A percentile compares a stretch with the other conserved stretches of the same genome.
phyloP scores from a whole-genome alignment of 148 eudicot genomes.

The Rhododendron ovatum region DNA sequence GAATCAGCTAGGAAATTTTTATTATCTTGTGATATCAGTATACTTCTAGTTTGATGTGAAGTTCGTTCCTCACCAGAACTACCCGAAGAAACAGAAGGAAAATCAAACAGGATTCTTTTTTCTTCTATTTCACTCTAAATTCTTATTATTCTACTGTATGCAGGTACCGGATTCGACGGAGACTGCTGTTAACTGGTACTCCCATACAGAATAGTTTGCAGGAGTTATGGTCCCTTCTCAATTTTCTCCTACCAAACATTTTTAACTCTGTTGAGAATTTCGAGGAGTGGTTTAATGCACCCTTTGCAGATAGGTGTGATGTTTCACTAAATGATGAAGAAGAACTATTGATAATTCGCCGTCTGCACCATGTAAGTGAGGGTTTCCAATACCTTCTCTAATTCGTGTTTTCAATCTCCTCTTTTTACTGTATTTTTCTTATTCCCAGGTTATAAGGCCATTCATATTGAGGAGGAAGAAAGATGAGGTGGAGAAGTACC shows the following conservation, averaged over 20 bases:
- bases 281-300: constrained; percentile 99
- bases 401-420: not conserved
- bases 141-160: constrained; percentile 17
- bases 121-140: not conserved
- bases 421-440: constrained; percentile 7
- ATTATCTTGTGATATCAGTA: not conserved
- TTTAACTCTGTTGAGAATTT: constrained; percentile 92
- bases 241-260: constrained; percentile 95
- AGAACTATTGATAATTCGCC: constrained; percentile 84
- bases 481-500: constrained; percentile 94
- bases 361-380: constrained; percentile 81
- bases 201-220: constrained; percentile 96
- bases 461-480: constrained; percentile 94
- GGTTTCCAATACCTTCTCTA: constrained; percentile 3
- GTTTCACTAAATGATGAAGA: constrained; percentile 87
- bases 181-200: constrained; percentile 91
- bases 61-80: not conserved
- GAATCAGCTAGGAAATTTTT: not conserved
- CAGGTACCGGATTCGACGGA: constrained; percentile 82
- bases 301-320: constrained; percentile 88
- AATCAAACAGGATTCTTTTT: not conserved
- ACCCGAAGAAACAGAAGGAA: not conserved
- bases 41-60: not conserved
- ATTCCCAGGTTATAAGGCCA: constrained; percentile 90
- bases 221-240: constrained; percentile 96